Conservation (phyloP, 2,329 filamentous ascomycete species). For the Xylariaceae sp. region DNA sequence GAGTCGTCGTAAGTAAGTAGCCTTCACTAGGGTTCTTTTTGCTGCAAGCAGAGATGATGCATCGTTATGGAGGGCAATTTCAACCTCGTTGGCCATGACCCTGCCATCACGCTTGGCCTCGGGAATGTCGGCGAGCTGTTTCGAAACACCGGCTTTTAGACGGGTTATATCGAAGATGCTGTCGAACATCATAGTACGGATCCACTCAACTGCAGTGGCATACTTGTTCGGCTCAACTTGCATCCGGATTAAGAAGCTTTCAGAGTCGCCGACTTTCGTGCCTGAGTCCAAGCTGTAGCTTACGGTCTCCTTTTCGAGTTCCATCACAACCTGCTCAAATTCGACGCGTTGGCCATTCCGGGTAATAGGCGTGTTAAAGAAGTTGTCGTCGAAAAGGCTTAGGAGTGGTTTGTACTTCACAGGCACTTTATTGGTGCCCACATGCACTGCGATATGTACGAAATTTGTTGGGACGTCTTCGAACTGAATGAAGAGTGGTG, state of each 20-base stretch:
- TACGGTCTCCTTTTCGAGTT: constrained; percentile 90
- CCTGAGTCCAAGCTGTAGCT: constrained; percentile 78
- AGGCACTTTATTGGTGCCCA: constrained; percentile 80
- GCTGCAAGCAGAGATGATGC: constrained; percentile 78
- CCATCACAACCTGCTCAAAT: constrained; percentile 91
- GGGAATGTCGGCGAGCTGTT: constrained; percentile 89
- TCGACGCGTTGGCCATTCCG: constrained; percentile 77
- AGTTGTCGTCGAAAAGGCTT: constrained; percentile 85
- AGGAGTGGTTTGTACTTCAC: constrained; percentile 85
- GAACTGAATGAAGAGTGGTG: constrained; percentile 94
- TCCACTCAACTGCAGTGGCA: constrained; percentile 79
- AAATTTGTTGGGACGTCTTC: constrained; percentile 95
- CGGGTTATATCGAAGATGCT: constrained; percentile 80
- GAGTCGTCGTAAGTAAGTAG: constrained; percentile 84
- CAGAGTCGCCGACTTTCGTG: constrained; percentile 74
- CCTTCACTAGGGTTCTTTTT: constrained; percentile 82
- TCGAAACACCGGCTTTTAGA: constrained; percentile 71
- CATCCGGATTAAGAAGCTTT: constrained; percentile 82
- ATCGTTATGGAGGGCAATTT: constrained; percentile 82
- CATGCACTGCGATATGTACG: constrained; percentile 80
- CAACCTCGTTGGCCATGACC: constrained; percentile 67
- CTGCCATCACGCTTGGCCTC: constrained; percentile 88
- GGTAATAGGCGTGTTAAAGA: constrained; percentile 90
- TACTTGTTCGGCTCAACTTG: constrained; percentile 91
- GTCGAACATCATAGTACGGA: constrained; percentile 85